A percentile compares a stretch with the other conserved stretches of the same genome.
phyloP scores from a whole-genome alignment of 345 rosid genomes.

The Bruguiera sexangula region DNA sequence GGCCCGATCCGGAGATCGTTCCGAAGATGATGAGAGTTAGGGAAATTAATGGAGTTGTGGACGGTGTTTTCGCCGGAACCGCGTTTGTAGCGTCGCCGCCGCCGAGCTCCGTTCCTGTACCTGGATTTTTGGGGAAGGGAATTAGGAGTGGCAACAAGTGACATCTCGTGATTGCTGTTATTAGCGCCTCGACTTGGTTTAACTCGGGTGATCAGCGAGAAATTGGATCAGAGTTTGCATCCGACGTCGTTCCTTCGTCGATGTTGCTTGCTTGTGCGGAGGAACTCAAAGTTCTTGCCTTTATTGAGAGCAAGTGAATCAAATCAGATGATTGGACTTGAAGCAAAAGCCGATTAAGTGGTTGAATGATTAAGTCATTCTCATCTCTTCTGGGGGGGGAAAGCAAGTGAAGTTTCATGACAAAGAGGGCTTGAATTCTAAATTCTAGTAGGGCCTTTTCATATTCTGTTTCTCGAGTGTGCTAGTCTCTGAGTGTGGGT shows the following conservation, averaged over 20 bases:
- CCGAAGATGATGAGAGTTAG: slow-evolving; percentile 34
- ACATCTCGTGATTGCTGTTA: slow-evolving; percentile 7
- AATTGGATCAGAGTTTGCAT: too few species aligned
- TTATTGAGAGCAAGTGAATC: background rate
- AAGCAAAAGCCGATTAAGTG: too few species aligned
- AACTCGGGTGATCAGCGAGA: background rate
- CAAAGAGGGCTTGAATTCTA: too few species aligned
- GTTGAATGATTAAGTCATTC: too few species aligned
- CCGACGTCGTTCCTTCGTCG: too few species aligned
- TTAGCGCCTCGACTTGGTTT: slow-evolving; percentile 10
- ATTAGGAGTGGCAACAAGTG: slow-evolving; percentile 12
- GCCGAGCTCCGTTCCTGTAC: slow-evolving; percentile 61
- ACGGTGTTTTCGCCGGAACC: slow-evolving; percentile 32
- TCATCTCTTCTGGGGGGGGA: too few species aligned
- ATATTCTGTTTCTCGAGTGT: too few species aligned
- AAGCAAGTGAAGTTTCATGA: too few species aligned
- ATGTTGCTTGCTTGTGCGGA: too few species aligned
- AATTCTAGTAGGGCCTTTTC: too few species aligned
- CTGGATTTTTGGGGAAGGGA: slow-evolving; percentile 37
- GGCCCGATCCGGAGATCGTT: slow-evolving; percentile 47
- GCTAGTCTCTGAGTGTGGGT: too few species aligned
- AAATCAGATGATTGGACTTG: too few species aligned
- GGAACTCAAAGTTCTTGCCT: slow-evolving; percentile 14
- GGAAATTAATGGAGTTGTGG: slow-evolving; percentile 18
- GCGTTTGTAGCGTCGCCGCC: slow-evolving; percentile 45